Base-by-base conservation (phyloP, 805 yeast genomes). In the Wickerhamiella parazyma region DNA sequence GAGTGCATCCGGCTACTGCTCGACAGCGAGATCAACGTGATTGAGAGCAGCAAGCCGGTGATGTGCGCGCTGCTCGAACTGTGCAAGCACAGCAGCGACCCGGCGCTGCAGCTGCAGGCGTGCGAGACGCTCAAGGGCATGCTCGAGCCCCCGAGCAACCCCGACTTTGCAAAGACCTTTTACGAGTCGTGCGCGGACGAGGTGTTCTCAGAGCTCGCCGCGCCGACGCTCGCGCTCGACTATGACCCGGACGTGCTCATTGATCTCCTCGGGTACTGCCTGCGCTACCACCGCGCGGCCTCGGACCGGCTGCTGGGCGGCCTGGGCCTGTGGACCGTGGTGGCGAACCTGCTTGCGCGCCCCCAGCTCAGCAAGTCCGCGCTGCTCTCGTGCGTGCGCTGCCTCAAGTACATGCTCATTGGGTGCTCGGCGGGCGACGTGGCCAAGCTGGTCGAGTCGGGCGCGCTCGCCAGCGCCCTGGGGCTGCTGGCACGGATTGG, bases 61-160 rank as follows among this genome's bases (percentile, higher is more conserved):
- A 52, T 53, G 26, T 51, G 53, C 21, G 60, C 85, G 28, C 69
- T 79, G 0, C 70, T 75, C 29, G 69, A 85, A 14, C 58, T 87
- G 6, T 58, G 77, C 2, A 68, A 72, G 17, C 93, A 81, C 47
- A 63, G 81, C 47, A 63, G 67, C 9, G 76, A 76, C 49, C 72
- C 78, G 4, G 93, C 94, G 6, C 61, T 86, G 41, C 78, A 80
- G 55, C 74, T 81, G 6, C 95, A 86, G 58, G 80, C 87, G 0
- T 76, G 73, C 49, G 95, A 86, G 60, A 94, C 95, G 1, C 61
- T 87, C 39, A 78, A 78, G 55, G 75, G 78, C 1, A 60, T 87
- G 26, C 65, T 87, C 11, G 87, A 81, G 54, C 78, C 83, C 1
- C 62, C 53, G 10, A 46, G 34, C 45, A 51, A 25, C 36, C 24